A percentile compares a stretch with the other conserved stretches of the same genome.
phyloP scores from a whole-genome alignment of 495 filamentous ascomycete genomes.

The Aspergillus homomorphus region DNA sequence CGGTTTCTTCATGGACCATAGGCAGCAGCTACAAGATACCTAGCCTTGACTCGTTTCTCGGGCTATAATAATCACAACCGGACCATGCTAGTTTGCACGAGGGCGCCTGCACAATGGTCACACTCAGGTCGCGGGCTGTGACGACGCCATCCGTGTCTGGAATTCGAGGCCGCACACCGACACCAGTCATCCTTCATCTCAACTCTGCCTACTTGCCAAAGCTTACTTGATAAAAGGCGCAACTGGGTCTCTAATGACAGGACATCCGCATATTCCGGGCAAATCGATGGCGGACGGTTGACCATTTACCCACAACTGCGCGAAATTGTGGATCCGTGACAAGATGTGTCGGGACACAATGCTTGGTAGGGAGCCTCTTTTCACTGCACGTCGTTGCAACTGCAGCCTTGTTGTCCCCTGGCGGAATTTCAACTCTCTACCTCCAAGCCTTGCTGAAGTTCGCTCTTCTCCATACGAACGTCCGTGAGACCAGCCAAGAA shows the following conservation, averaged over 20 bases:
- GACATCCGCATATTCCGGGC: neutral
- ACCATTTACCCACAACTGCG: neutral
- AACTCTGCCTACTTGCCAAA: neutral
- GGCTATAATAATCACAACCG: too few relatives aligned
- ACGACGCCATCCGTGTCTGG: neutral
- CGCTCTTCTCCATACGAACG: neutral
- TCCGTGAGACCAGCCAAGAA: neutral
- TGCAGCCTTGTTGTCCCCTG: neutral
- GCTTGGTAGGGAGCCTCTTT: neutral
- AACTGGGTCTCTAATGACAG: neutral
- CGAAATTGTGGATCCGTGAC: slow-evolving; percentile 2
- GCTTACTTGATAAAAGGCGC: neutral
- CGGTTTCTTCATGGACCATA: neutral
- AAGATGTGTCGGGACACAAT: neutral
- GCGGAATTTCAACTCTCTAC: neutral
- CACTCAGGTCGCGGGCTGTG: too few relatives aligned
- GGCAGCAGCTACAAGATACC: neutral
- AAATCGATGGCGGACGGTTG: neutral
- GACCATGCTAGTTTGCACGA: too few relatives aligned
- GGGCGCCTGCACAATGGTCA: too few relatives aligned
- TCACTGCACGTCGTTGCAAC: neutral
- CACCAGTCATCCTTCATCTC: neutral
- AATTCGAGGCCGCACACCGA: neutral
- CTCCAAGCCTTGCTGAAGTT: neutral
- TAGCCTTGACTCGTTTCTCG: too few relatives aligned